phyloP scores from a whole-genome alignment of 1,284 basidiomycete genomes.

The Taiwanofungus camphoratus region DNA sequence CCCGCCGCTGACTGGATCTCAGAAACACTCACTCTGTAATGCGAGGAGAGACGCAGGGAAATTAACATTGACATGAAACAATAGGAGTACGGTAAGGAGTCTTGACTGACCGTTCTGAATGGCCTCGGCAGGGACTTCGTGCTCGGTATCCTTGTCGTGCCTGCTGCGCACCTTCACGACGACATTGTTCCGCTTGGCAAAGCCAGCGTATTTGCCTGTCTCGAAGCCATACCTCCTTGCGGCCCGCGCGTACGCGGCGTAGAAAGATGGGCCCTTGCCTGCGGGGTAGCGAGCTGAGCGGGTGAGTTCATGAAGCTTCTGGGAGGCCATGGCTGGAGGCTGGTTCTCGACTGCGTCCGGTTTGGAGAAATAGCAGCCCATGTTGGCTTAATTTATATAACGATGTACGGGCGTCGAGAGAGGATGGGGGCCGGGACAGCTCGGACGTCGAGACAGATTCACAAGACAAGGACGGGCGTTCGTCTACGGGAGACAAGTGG shows the following conservation, averaged over 20 bases:
- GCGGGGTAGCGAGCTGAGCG: slow-evolving; percentile 21
- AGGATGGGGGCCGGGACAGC: too few relatives aligned
- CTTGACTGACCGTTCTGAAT: slow-evolving; percentile 30
- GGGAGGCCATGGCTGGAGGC: slow-evolving; percentile 1
- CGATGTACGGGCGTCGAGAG: too few relatives aligned
- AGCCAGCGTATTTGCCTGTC: slow-evolving; percentile 25
- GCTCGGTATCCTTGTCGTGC: slow-evolving; percentile 23
- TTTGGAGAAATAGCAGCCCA: slow-evolving; percentile 2
- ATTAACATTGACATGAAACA: background rate
- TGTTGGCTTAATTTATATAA: too few relatives aligned
- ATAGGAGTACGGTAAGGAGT: background rate
- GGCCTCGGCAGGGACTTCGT: slow-evolving; percentile 31
- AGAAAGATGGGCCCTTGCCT: slow-evolving; percentile 25
- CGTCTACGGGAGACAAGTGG: too few relatives aligned
- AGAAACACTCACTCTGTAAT: slow-evolving; percentile 14
- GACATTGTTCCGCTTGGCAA: slow-evolving; percentile 26
- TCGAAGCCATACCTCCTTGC: slow-evolving; percentile 30
- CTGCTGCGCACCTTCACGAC: slow-evolving; percentile 26
- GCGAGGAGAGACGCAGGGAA: background rate
- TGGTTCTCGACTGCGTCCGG: background rate
- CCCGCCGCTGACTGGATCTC: background rate
- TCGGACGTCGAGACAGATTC: too few relatives aligned
- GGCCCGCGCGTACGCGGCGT: slow-evolving; percentile 30
- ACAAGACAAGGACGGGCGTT: too few relatives aligned
- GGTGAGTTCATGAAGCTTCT: slow-evolving; percentile 21